Percentiles rank a stretch among this genome's conserved stretches.
These are phyloP conservation scores for Daldinia sp. DNA, from an alignment of 2,329 filamentous ascomycete species.

Conservation along the genomic window DNA sequence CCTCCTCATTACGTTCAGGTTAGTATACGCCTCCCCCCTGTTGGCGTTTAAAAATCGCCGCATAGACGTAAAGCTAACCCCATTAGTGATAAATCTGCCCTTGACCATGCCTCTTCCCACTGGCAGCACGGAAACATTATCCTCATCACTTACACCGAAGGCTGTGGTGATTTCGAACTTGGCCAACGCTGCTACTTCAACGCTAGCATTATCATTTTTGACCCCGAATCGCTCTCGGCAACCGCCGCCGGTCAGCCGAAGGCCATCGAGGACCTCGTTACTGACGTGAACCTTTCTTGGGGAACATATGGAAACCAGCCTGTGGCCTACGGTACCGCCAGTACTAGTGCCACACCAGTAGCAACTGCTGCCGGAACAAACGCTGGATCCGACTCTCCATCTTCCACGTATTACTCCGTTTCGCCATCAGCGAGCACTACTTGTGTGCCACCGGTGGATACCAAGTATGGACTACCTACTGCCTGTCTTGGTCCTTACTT, in stretches of 20 bases:
- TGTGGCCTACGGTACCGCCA: slow-evolving; percentile 11
- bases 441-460: slow-evolving; percentile 9
- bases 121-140: slow-evolving; percentile 5
- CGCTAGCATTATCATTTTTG: slow-evolving; percentile 3
- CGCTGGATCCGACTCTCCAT: background rate
- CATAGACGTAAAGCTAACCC: background rate
- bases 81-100: slow-evolving; percentile 6
- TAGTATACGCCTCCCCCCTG: background rate
- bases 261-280: slow-evolving; percentile 9
- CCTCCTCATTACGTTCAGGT: slow-evolving; percentile 12
- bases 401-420: slow-evolving; percentile 9
- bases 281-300: slow-evolving; percentile 11
- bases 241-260: slow-evolving; percentile 10
- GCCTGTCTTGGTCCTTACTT: slow-evolving; percentile 15
- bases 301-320: slow-evolving; percentile 8
- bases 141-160: slow-evolving; percentile 13
- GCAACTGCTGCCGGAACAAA: background rate
- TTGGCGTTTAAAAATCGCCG: background rate
- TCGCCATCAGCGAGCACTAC: slow-evolving; percentile 3
- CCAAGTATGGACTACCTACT: slow-evolving; percentile 11
- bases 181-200: slow-evolving; percentile 16
- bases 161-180: slow-evolving; percentile 8
- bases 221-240: slow-evolving; percentile 3
- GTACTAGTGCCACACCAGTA: background rate
- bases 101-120: slow-evolving; percentile 6